A percentile compares a stretch with the other conserved stretches of the same genome.
These are phyloP conservation scores for Populus hybrid DNA, from an alignment of 441 rosid species.

Conservation along the genomic window DNA sequence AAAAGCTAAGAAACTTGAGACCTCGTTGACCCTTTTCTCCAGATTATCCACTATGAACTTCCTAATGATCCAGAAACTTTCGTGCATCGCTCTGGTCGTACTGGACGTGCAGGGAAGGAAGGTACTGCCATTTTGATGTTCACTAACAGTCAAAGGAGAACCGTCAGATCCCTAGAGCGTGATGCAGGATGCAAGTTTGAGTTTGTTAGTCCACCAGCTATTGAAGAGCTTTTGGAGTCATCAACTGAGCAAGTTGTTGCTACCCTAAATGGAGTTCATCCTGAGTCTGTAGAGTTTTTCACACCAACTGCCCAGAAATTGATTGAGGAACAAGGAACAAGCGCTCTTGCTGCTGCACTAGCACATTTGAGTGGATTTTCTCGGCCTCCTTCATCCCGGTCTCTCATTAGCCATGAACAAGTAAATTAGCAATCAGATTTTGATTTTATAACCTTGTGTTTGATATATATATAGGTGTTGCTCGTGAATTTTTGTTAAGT, in stretches of 20 bases:
- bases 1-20: constrained; percentile 20
- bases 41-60: constrained; percentile 95
- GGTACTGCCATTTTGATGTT: constrained; percentile 87
- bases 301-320: constrained; percentile 77
- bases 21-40: constrained; percentile 22
- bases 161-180: constrained; percentile 88
- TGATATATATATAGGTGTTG: neutral
- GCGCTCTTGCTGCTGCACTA: constrained; percentile 92
- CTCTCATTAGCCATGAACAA: constrained; percentile 93
- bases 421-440: constrained; percentile 28
- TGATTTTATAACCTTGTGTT: neutral
- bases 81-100: constrained; percentile 98
- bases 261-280: constrained; percentile 85
- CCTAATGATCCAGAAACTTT: constrained; percentile 97
- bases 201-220: constrained; percentile 76
- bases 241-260: constrained; percentile 89
- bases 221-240: constrained; percentile 72
- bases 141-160: constrained; percentile 81
- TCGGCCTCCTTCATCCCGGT: constrained; percentile 83
- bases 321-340: constrained; percentile 72
- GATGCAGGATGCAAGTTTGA: constrained; percentile 95
- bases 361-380: constrained; percentile 96
- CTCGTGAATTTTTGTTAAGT: constrained; percentile 3
- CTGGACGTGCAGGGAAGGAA: constrained; percentile 97
- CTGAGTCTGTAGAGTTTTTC: constrained; percentile 71